Evolutionary conservation across 2,329 filamentous ascomycete species (phyloP), one percentile per base, ranked within the genome.

Genomic region (Amesomyces nigricolor): DNA sequence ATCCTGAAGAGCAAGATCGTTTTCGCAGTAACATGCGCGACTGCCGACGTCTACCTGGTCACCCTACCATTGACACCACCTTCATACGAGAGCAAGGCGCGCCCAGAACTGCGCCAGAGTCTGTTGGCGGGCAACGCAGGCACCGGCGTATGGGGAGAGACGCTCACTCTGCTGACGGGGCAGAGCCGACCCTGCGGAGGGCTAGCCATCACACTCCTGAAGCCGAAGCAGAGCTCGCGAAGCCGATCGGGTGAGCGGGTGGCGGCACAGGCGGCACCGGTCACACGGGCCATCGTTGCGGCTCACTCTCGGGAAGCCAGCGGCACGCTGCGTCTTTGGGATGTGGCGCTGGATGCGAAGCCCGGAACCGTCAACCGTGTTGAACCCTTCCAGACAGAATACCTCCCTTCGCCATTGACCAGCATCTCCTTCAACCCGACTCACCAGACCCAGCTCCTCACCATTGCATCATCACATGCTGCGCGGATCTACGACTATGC

Each of bases 401-500:
- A 75, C 60, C 69, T 86, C 4, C 73, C 81, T 0, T 73, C 72
- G 9, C 78, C 81, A 1, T 73, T 85, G 1, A 74, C 72, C 14
- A 73, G 74, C 54, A 77, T 86, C 53, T 75, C 80, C 0, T 86
- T 86, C 67, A 86, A 85, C 65, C 78, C 82, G 0, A 77, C 76
- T 13, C 75, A 81, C 60, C 71, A 76, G 1, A 80, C 78, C 3
- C 82, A 85, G 61, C 73, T 86, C 1, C 73, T 86, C 4, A 73
- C 78, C 8, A 76, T 83, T 19, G 76, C 80, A 29, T 73, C 78
- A 0, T 70, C 77, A 2, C 77, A 82, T 13, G 80, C 79, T 7
- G 78, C 81, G 19, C 76, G 83, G 38, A 76, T 86, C 57, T 86
- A 85, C 65, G 82, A 86, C 66, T 85, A 81, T 62, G 76, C 77